Evolutionary conservation across 1,284 basidiomycete species (phyloP), one percentile per base, ranked within the genome.

Genomic region (Takashimella tepidaria): DNA sequence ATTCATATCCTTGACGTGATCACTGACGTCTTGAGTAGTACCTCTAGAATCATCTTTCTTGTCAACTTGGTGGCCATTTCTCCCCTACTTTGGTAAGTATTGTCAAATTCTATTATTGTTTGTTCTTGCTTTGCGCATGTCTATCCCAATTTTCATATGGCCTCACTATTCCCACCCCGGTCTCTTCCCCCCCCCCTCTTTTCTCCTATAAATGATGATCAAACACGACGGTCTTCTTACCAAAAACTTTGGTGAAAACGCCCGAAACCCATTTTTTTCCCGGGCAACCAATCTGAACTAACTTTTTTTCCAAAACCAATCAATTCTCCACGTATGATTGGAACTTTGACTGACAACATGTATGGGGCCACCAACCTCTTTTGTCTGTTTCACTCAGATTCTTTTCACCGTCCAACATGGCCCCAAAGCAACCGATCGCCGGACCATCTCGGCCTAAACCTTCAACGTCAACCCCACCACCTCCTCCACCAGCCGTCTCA

Each of bases 191-290:
- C 8, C 31, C 31, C 8, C 31, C 31, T 12, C 46, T 24, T 21
- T 12, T 16, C 42, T 37, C 47, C 52, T 52, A 69, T 69, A 73
- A 66, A 61, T 69, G 71, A 73, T 68, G 71, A 73, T 73, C 59
- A 58, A 69, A 66, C 71, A 73, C 71, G 71, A 73, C 71, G 71
- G 71, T 73, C 71, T 73, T 63, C 71, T 70, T 63, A 73, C 62
- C 58, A 49, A 61, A 56, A 53, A 59, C 48, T 46, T 54, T 60
- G 66, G 65, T 67, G 65, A 66, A 70, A 70, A 70, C 57, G 68
- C 68, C 69, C 69, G 68, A 69, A 67, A 64, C 68, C 69, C 59
- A 55, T 55, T 47, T 53, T 49, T 62, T 59, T 40, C 59, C 51
- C 68, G 69, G 69, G 67, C 69, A 69, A 51, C 64, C 58, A 55